Percentiles rank a stretch among this genome's conserved stretches.
phyloP scores from a whole-genome alignment of 371 early-diverging fungal species.

The Massospora cicadina region DNA sequence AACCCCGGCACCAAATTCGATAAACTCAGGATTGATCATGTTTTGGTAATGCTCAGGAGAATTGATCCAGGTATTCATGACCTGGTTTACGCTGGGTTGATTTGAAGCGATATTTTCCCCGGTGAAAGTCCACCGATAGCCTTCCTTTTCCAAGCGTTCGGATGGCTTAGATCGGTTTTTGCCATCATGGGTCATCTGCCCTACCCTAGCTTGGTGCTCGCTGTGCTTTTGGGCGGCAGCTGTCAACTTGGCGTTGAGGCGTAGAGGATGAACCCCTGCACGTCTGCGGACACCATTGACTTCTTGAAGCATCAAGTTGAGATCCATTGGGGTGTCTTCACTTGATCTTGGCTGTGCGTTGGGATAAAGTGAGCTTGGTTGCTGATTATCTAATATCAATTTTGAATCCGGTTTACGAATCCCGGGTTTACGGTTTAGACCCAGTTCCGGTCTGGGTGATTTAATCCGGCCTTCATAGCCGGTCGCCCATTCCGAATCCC shows the following conservation, averaged over 20 bases:
- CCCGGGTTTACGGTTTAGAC: too few relatives aligned
- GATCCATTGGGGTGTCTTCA: conserved; percentile 3
- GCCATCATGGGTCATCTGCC: conserved; percentile 20
- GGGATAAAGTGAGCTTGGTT: too few relatives aligned
- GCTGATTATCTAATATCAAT: too few relatives aligned
- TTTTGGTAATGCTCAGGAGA: conserved; percentile 26
- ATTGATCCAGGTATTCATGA: conserved; percentile 22
- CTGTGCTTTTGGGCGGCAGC: conserved; percentile 18
- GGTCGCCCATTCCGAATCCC: too few relatives aligned
- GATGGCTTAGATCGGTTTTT: conserved; percentile 13
- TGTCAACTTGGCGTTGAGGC: conserved; percentile 11
- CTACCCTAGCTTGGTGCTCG: conserved; percentile 15
- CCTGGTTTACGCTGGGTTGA: conserved; percentile 10
- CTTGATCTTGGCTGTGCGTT: too few relatives aligned
- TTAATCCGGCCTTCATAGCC: too few relatives aligned
- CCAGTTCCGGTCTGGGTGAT: too few relatives aligned
- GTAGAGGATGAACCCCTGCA: neutral
- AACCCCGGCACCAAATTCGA: conserved; percentile 7
- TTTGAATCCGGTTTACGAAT: too few relatives aligned
- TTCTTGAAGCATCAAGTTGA: neutral
- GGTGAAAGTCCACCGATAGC: conserved; percentile 13
- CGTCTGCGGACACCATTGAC: neutral
- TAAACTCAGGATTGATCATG: conserved; percentile 15
- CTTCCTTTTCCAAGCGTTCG: conserved; percentile 12
- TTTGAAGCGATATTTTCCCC: conserved; percentile 26